These are phyloP conservation scores for Plasmopara viticola DNA, from an alignment of 352 stramenopile genomes.

Conservation along the genomic window DNA sequence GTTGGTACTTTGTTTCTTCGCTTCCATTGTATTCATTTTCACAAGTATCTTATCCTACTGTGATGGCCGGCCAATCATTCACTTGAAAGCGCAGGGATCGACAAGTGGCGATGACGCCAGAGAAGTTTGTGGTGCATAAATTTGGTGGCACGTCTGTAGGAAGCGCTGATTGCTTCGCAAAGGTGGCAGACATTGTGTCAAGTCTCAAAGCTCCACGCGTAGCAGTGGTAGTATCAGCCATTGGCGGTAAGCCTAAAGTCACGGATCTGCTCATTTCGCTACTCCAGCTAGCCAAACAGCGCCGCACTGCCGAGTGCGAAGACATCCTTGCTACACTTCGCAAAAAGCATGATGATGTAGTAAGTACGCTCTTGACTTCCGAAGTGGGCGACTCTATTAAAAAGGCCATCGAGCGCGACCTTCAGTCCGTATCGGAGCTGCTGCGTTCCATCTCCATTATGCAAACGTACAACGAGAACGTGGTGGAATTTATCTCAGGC, in stretches of 20 bases:
- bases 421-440: conserved; percentile 69
- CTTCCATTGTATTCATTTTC: too few species aligned
- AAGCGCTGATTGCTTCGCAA: conserved; percentile 88
- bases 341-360: conserved; percentile 73
- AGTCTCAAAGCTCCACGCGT: conserved; percentile 39
- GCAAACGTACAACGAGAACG: conserved; percentile 77
- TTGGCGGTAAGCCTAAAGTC: conserved; percentile 95
- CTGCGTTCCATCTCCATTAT: conserved; percentile 86
- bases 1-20: too few species aligned
- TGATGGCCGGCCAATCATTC: too few species aligned
- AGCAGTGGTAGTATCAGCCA: conserved; percentile 91
- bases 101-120: conserved; percentile 13
- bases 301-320: conserved; percentile 64
- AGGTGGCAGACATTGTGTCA: conserved; percentile 68
- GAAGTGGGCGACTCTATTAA: conserved; percentile 53
- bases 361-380: conserved; percentile 48
- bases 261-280: conserved; percentile 92
- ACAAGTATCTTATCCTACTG: too few species aligned
- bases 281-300: conserved; percentile 82
- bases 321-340: conserved; percentile 63
- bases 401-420: conserved; percentile 49
- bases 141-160: conserved; percentile 95
- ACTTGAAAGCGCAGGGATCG: too few species aligned
- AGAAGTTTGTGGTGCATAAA: conserved; percentile 93
- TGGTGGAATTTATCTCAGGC: conserved; percentile 92